Conservation (phyloP, 1,139 yeast species). For the Suhomyces chickasaworum region DNA sequence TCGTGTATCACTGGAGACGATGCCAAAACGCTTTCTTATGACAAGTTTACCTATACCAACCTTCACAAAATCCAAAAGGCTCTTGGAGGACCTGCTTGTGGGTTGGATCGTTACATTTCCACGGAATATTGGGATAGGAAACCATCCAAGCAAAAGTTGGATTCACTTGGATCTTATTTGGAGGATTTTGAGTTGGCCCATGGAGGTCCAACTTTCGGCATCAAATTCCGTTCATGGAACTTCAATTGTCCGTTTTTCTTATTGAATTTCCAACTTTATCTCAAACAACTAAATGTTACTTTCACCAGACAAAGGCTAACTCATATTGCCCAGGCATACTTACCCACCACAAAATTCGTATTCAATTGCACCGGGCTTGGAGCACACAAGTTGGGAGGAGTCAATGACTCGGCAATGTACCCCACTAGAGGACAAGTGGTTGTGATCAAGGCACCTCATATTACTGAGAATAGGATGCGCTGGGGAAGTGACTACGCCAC, state of each 20-base stretch:
- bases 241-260: conserved; percentile 68
- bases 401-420: conserved; percentile 52
- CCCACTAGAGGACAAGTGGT: conserved; percentile 76
- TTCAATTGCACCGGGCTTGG: conserved; percentile 76
- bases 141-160: conserved; percentile 46
- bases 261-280: conserved; percentile 42
- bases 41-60: conserved; percentile 56
- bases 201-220: conserved; percentile 53
- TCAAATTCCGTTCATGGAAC: conserved; percentile 59
- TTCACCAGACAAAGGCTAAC: conserved; percentile 46
- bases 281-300: conserved; percentile 49
- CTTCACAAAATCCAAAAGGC: conserved; percentile 43
- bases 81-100: conserved; percentile 56
- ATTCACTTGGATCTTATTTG: conserved; percentile 48
- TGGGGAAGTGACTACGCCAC: conserved; percentile 60
- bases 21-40: conserved; percentile 51
- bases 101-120: conserved; percentile 54
- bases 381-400: conserved; percentile 58
- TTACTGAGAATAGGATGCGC: conserved; percentile 47
- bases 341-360: conserved; percentile 34
- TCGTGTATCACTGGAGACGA: conserved; percentile 66
- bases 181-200: conserved; percentile 42
- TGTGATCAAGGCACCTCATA: conserved; percentile 59
- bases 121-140: conserved; percentile 56
- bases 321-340: conserved; percentile 58